Base-by-base conservation (phyloP, 1,284 basidiomycete species). In the Melampsora americana region DNA sequence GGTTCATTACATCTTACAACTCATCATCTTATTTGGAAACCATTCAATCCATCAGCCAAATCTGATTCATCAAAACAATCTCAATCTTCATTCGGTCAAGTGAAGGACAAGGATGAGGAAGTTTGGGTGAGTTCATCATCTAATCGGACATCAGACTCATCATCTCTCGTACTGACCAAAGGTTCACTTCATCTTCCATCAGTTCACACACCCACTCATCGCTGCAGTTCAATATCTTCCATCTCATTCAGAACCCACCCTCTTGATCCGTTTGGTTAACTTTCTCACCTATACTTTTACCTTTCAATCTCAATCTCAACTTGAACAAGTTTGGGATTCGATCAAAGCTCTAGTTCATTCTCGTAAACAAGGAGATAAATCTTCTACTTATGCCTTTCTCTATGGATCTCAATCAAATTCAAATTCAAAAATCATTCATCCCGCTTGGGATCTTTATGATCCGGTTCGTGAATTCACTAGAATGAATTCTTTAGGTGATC, bases 401-500 rank as follows among this genome's bases (percentile, higher is more conserved):
- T 32, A 66, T 56, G 46, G 28, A 30, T 42, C 48, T 1, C 59
- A 39, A n/a, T 66, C 65, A 3, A 18, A 53, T 23, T 35, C 35
- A n/a, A n/a, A n/a, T n/a, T n/a, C n/a, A 35, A 35, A 35, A 4
- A 3, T 35, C 35, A 35, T 35, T 35, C 50, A 53, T 20, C 16
- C 65, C 39, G 92, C 92, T 9, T 97, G 94, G 95, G 85, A 85
- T 4, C 79, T 93, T 50, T 99, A 93, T 83, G 90, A 91, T 62
- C 90, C 91, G 1, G 87, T 92, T 75, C 88, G 89, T 76, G 96
- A 99, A 83, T 99, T 95, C 82, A 88, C 89, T 11, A 88, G 96
- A 35, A 95, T 96, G 91, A 95, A 95, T 14, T 86, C 72, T 12
- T 72, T 79, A 16, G 66, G 77, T 50, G 65, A 67, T 18, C 39